Evolutionary conservation across 306 rosid genomes (phyloP).

Genomic region (Vachellia pachyceras): DNA sequence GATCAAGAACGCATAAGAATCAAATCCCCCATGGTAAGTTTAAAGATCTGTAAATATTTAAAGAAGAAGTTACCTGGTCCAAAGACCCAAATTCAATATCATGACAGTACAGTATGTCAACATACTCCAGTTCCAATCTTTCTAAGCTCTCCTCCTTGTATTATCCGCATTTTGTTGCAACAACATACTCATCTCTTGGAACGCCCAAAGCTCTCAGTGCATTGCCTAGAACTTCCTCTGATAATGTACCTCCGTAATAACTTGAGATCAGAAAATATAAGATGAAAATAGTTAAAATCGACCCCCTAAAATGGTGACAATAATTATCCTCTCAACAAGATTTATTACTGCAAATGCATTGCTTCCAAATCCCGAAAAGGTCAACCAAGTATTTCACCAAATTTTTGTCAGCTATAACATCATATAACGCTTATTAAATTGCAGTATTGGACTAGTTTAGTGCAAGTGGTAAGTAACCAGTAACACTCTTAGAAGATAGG

Average conservation of each 20-base stretch:
- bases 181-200: conserved; percentile 76
- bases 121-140: conserved; percentile 85
- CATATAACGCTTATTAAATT: not conserved
- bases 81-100: conserved; percentile 90
- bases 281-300: not conserved
- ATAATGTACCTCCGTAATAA: conserved; percentile 81
- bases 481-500: no score
- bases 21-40: not conserved
- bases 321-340: not conserved
- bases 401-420: not conserved
- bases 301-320: not conserved
- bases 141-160: conserved; percentile 82
- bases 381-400: not conserved
- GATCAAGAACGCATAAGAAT: conserved; percentile 1
- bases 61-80: conserved; percentile 66
- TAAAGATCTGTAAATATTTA: not conserved
- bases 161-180: conserved; percentile 89
- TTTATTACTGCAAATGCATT: not conserved
- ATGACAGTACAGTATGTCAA: conserved; percentile 92
- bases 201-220: conserved; percentile 72
- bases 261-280: conserved; percentile 39
- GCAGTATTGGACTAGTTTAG: not conserved
- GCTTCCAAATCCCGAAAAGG: not conserved
- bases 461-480: not conserved
- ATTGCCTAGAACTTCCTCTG: conserved; percentile 84